Base-by-base conservation (phyloP, 768 basidiomycete genomes). In the Cyathus striatus region DNA sequence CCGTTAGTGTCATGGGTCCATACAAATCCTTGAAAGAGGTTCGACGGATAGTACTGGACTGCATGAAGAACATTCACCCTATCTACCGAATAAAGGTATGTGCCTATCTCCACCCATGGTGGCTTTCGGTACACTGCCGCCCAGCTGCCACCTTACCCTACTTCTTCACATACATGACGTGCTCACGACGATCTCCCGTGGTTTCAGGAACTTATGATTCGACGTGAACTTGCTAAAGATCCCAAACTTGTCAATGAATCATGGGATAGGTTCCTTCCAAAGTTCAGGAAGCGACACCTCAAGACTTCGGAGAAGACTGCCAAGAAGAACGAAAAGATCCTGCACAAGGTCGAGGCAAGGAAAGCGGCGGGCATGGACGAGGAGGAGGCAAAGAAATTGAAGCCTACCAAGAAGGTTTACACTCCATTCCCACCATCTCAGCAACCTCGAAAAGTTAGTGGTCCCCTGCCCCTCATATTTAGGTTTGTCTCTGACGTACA, bases 41-140 rank as follows among this genome's bases (percentile, higher is more conserved):
- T 9, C 76, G 96, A 45, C 69, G 94, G 52, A 97, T 98, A 48
- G 80, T 99, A n/a, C 63, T 97, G 32, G 96, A 99, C 58, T 99
- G 96, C 69, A 98, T 99, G 96, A 93, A 86, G 68, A 99, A 99
- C 60, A 87, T 98, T 42, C 96, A 99, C 58, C 96, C 96, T 1
- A 98, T 99, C 59, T 99, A 99, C 61, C 84, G 93, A 54, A 99
- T 99, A 65, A 99, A 99, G 66, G 93, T n/a, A n/a, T n/a, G n/a
- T n/a, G n/a, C n/a, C n/a, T n/a, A n/a, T n/a, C n/a, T n/a, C n/a
- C n/a, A n/a, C n/a, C n/a, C n/a, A n/a, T n/a, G n/a, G n/a, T n/a
- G n/a, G n/a, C n/a, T n/a, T n/a, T n/a, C n/a, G n/a, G n/a, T n/a
- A n/a, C n/a, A n/a, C n/a, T n/a, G n/a, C n/a, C n/a, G n/a, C n/a